Percentiles rank a stretch among this genome's conserved stretches.
Conservation (phyloP, 768 basidiomycete species). For the Termitomyces sp. region DNA sequence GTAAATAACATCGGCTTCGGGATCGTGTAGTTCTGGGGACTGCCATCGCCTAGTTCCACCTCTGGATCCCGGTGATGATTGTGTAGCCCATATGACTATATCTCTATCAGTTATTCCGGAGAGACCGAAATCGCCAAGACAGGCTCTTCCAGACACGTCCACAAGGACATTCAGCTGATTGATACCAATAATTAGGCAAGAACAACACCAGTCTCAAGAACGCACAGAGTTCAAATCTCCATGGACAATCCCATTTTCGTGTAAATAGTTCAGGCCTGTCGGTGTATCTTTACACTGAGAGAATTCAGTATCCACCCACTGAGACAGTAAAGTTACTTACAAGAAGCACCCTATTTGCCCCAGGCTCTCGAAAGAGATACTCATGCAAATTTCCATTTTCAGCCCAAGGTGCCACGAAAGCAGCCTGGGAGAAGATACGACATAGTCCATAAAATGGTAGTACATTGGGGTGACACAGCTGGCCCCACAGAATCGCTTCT, state of each 20-base stretch:
- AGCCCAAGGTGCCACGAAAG: constrained; percentile 27
- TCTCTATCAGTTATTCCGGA: constrained; percentile 16
- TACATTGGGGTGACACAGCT: constrained; percentile 22
- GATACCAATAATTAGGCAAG: not conserved
- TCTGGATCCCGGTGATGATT: constrained; percentile 7
- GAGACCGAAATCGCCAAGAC: constrained; percentile 23
- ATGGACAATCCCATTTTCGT: no score
- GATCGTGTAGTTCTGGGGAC: constrained; percentile 20
- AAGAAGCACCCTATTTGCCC: constrained; percentile 19
- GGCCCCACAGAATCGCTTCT: constrained; percentile 20
- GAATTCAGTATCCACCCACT: not conserved
- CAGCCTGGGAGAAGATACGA: constrained; percentile 13
- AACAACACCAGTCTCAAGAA: not conserved
- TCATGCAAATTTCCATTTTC: constrained; percentile 18
- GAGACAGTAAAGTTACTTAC: constrained; percentile 14
- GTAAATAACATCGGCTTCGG: not conserved
- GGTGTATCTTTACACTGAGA: constrained; percentile 15
- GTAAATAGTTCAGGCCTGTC: constrained; percentile 16
- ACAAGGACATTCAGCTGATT: constrained; percentile 21
- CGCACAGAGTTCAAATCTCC: constrained; percentile 15
- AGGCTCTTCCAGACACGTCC: constrained; percentile 15
- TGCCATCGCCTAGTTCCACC: constrained; percentile 21
- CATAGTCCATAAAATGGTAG: constrained; percentile 24
- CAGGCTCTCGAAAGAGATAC: constrained; percentile 21
- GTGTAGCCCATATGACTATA: constrained; percentile 12